Percentiles rank a stretch among this genome's conserved stretches.
phyloP scores from a whole-genome alignment of 108 stramenopile species.

The Pseudonitzschia pungens region DNA sequence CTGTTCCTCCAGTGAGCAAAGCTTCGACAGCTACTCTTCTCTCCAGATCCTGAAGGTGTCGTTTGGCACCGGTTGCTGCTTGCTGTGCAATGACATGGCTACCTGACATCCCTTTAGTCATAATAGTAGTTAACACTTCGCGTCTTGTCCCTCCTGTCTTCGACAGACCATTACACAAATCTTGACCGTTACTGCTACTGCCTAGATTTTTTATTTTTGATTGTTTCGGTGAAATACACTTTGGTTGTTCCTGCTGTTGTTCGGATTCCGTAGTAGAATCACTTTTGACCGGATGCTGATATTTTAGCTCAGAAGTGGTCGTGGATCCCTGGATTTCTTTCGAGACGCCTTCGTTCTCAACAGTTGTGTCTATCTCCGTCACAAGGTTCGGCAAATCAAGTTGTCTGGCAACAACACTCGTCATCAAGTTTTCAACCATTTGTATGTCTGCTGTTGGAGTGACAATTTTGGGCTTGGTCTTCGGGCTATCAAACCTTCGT shows the following conservation, averaged over 20 bases:
- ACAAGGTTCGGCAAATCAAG: conserved; percentile 36
- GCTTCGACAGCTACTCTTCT: conserved; percentile 72
- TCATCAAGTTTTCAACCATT: conserved; percentile 36
- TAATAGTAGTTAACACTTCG: conserved; percentile 82
- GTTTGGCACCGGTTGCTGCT: conserved; percentile 62
- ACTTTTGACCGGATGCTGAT: neutral
- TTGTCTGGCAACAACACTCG: conserved; percentile 35
- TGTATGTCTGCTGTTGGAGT: conserved; percentile 35
- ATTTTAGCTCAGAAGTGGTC: neutral
- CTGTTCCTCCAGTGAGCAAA: conserved; percentile 41
- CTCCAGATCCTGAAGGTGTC: conserved; percentile 76
- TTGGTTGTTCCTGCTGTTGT: conserved; percentile 11
- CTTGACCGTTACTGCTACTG: conserved; percentile 8
- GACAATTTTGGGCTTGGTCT: conserved; percentile 20
- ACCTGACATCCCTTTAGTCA: conserved; percentile 78
- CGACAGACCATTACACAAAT: conserved; percentile 28
- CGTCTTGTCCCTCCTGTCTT: conserved; percentile 67
- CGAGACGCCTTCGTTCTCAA: neutral
- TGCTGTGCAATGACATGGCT: conserved; percentile 76
- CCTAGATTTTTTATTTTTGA: conserved; percentile 28
- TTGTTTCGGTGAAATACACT: conserved; percentile 1
- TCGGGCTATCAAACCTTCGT: conserved; percentile 34
- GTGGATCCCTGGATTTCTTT: neutral
- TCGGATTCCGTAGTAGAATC: neutral
- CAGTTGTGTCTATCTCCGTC: neutral